Percentiles rank a stretch among this genome's conserved stretches.
Conservation (phyloP, 768 basidiomycete species). For the Boletus speciosus region DNA sequence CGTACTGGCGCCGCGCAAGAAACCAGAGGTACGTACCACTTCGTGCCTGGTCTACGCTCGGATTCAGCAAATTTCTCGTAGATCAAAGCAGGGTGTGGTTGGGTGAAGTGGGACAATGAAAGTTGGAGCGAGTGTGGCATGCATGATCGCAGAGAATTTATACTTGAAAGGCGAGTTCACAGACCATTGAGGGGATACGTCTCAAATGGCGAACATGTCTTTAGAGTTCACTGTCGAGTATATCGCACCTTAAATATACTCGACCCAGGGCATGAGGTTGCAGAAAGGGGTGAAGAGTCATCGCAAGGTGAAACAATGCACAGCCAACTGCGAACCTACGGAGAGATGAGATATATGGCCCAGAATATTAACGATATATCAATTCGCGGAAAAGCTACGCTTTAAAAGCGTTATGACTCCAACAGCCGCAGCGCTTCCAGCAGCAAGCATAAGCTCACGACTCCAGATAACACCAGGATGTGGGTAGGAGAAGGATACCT, state of each 20-base stretch:
- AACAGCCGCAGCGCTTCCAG: constrained; percentile 28
- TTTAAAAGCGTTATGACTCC: constrained; percentile 24
- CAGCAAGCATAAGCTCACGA: constrained; percentile 27
- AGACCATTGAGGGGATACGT: background rate
- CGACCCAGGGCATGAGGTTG: background rate
- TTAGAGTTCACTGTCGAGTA: constrained; percentile 30
- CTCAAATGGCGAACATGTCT: background rate
- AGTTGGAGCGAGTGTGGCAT: constrained; percentile 43
- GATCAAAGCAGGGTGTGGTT: constrained; percentile 69
- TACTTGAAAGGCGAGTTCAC: constrained; percentile 43
- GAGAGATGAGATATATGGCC: background rate
- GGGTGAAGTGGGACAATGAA: constrained; percentile 58
- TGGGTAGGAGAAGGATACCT: constrained; percentile 6
- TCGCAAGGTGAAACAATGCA: background rate
- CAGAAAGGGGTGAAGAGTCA: constrained; percentile 2
- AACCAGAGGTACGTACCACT: constrained; percentile 53
- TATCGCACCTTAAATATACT: constrained; percentile 24
- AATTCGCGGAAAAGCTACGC: constrained; percentile 16
- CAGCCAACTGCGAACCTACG: background rate
- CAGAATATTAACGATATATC: constrained; percentile 8
- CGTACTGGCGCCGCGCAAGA: constrained; percentile 72
- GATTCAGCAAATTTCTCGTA: constrained; percentile 18
- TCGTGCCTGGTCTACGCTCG: background rate
- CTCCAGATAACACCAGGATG: constrained; percentile 5
- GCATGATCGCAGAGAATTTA: constrained; percentile 40